Evolutionary conservation across 2,329 filamentous ascomycete genomes (phyloP), one percentile per base, ranked within the genome.

Genomic region (Tolypocladium endophyticum): DNA sequence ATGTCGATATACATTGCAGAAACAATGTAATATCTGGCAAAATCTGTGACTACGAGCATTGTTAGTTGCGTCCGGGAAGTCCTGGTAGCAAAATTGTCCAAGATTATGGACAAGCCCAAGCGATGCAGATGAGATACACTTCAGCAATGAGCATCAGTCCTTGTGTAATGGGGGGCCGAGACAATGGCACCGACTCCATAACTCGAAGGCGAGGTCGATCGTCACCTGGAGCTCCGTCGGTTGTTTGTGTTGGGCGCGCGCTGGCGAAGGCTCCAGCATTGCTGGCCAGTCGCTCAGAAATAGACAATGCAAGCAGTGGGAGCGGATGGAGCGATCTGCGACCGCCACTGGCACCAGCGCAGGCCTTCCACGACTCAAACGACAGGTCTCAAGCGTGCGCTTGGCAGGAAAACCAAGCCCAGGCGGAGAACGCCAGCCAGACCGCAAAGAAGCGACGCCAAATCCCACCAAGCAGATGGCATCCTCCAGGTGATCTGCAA

Each of bases 1-100:
- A 79, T 76, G 79, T 76, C 79, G 78, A 81, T 80, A 68, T 68
- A 71, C 70, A 65, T 61, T 63, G 67, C 67, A 63, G 63, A 64
- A 66, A 64, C 70, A 69, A 68, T 63, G 66, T 63, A 67, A 60
- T 63, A 70, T 66, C 73, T 75, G 72, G 74, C 73, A 74, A 69
- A 65, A 60, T 8, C 43, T 62, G 58, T 57, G 56, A 36, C 50
- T 61, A 55, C 41, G 56, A 25, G 56, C 2, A 50, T 38, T 16
- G 39, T 35, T 45, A 23, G 50, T 54, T 7, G 43, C n/a, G 33
- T 35, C 20, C 28, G 16, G 11, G 20, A 12, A 18, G 25, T 4
- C 14, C 6, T 18, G 23, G n/a, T n/a, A n/a, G 38, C 55, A 39
- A 28, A 20, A 18, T 23, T 23, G 30, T 20, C 47, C 28, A 14